Evolutionary conservation across 371 early-diverging fungal genomes (phyloP).

Genomic region (Mucor ambiguus): DNA sequence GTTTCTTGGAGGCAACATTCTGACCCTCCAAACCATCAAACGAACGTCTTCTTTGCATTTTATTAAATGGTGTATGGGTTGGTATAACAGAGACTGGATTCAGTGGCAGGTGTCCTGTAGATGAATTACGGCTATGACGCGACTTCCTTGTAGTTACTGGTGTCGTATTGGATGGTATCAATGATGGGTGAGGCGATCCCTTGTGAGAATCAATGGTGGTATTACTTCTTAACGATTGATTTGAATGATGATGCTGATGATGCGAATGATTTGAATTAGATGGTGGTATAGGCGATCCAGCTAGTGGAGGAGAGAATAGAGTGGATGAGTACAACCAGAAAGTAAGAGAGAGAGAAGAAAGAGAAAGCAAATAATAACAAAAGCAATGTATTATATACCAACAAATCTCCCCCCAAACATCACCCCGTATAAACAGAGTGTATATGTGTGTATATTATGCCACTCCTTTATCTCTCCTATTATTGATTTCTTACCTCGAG

Average conservation of each 20-base stretch:
- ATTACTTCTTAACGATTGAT: constrained; percentile 14
- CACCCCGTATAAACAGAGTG: background rate
- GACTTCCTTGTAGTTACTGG: constrained; percentile 5
- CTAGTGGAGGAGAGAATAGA: background rate
- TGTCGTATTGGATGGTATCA: background rate
- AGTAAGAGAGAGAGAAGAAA: background rate
- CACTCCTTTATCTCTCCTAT: constrained; percentile 1
- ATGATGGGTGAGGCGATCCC: background rate
- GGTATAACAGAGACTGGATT: constrained; percentile 12
- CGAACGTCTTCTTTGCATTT: constrained; percentile 39
- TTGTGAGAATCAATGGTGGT: constrained; percentile 1
- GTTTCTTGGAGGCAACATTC: constrained; percentile 1
- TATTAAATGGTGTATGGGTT: constrained; percentile 5
- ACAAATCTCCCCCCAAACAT: background rate
- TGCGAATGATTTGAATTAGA: background rate
- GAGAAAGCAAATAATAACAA: background rate
- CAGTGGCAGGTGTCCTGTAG: constrained; percentile 26
- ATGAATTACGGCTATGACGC: constrained; percentile 41
- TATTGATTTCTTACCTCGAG: constrained; percentile 29
- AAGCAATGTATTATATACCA: background rate
- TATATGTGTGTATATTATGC: background rate
- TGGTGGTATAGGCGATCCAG: constrained; percentile 32
- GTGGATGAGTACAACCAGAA: background rate
- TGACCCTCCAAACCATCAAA: constrained; percentile 27
- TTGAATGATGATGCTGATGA: background rate